A percentile compares a stretch with the other conserved stretches of the same genome.
Conservation (phyloP, 257 asterid species). For the Nicotiana noctiflora region DNA sequence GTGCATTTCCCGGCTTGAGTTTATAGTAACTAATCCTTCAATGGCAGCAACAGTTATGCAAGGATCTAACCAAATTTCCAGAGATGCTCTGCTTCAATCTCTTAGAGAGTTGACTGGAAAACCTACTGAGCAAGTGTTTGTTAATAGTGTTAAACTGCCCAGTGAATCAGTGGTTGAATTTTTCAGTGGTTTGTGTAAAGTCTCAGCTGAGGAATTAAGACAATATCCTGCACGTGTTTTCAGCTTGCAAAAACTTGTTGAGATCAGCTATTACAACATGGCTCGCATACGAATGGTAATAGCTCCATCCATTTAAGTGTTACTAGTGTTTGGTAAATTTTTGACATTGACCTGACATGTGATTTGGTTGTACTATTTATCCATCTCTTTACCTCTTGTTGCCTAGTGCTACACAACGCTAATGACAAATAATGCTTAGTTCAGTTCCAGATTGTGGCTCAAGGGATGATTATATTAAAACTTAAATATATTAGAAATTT, state of each 20-base stretch:
- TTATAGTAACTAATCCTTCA: constrained; percentile 80
- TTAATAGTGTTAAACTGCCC: constrained; percentile 87
- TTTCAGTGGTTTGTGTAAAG: constrained; percentile 88
- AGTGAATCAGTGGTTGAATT: constrained; percentile 98
- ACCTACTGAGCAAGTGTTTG: constrained; percentile 86
- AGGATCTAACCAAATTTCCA: constrained; percentile 95
- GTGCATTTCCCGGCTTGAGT: constrained; percentile 97
- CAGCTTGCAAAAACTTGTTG: constrained; percentile 97
- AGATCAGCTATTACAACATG: constrained; percentile 97
- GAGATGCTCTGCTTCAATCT: constrained; percentile 84
- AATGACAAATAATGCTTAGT: neutral
- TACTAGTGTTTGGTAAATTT: neutral
- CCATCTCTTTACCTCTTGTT: neutral
- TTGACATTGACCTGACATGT: neutral
- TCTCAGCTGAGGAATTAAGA: constrained; percentile 94
- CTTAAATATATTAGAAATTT: neutral
- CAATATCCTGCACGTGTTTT: constrained; percentile 94
- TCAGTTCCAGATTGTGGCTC: neutral
- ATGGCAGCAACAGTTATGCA: constrained; percentile 93
- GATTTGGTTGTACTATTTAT: neutral
- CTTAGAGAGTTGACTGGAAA: constrained; percentile 91
- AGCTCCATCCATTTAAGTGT: constrained; percentile 9
- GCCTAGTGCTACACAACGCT: neutral
- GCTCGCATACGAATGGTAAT: constrained; percentile 98
- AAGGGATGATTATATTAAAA: neutral